These are phyloP conservation scores for Colletotrichum incanum DNA, from an alignment of 2,329 filamentous ascomycete genomes.

Conservation along the genomic window DNA sequence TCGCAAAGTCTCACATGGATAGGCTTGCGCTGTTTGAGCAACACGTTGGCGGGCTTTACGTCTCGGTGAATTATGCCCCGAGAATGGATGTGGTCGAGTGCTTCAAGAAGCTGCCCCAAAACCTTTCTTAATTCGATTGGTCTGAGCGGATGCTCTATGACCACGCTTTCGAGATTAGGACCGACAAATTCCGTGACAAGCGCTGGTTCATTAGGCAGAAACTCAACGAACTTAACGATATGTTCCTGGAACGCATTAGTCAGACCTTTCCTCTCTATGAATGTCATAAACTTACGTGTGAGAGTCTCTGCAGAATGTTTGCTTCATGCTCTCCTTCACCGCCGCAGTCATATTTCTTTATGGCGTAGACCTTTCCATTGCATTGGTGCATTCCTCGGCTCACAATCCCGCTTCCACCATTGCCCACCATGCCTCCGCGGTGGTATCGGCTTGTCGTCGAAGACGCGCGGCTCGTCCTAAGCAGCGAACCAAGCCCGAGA, in stretches of 20 bases:
- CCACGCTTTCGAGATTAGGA: not conserved
- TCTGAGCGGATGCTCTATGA: not conserved
- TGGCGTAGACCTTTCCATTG: not conserved
- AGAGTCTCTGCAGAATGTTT: not conserved
- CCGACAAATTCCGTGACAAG: not conserved
- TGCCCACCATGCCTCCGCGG: not conserved
- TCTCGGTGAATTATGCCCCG: not conserved
- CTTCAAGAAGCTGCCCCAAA: not conserved
- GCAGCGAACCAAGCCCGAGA: not conserved
- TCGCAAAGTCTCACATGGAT: not conserved
- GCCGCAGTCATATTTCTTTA: not conserved
- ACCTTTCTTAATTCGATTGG: not conserved
- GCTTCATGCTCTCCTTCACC: not conserved
- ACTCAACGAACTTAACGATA: not conserved
- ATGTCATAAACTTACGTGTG: not conserved
- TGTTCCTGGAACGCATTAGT: not conserved
- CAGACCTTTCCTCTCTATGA: not conserved
- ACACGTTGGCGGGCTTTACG: not conserved
- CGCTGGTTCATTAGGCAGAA: not conserved
- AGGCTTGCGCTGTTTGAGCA: not conserved
- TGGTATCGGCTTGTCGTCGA: not conserved
- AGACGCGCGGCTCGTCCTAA: not conserved
- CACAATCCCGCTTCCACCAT: not conserved
- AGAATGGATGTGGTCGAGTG: not conserved
- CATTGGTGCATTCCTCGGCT: not conserved